Conservation (phyloP, 2,329 filamentous ascomycete species). For the Xylaria sp. region DNA sequence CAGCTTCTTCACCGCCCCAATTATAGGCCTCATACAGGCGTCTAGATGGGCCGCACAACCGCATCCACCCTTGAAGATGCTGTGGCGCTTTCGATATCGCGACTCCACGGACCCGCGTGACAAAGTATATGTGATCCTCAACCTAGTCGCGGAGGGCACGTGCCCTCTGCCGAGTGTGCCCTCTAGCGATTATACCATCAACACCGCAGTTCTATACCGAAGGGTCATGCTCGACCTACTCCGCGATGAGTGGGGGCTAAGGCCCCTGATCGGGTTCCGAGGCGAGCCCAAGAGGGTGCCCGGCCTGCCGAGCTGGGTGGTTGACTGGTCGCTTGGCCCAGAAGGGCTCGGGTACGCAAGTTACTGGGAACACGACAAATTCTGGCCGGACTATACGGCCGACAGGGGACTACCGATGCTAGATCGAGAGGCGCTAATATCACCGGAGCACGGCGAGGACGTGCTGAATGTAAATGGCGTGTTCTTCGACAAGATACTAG, state of each 20-base stretch:
- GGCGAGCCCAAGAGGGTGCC: constrained; percentile 21
- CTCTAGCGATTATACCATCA: constrained; percentile 19
- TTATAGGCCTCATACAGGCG: constrained; percentile 16
- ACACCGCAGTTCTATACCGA: constrained; percentile 16
- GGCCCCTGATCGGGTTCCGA: constrained; percentile 20
- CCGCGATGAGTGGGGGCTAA: constrained; percentile 13
- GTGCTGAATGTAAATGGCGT: constrained; percentile 27
- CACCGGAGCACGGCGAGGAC: constrained; percentile 10
- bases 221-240: constrained; percentile 28
- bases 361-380: constrained; percentile 22
- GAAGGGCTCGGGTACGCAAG: neutral
- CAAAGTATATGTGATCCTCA: constrained; percentile 28
- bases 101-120: constrained; percentile 26
- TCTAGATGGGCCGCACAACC: constrained; percentile 12
- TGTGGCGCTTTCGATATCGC: constrained; percentile 27
- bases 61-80: constrained; percentile 13
- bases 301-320: constrained; percentile 23
- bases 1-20: constrained; percentile 3
- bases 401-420: constrained; percentile 22
- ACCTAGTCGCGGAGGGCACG: constrained; percentile 16
- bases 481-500: constrained; percentile 22
- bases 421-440: constrained; percentile 11
- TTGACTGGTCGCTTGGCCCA: constrained; percentile 21
- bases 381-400: constrained; percentile 16
- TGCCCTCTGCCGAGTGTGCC: constrained; percentile 21